Conservation (phyloP, 2,329 filamentous ascomycete species). For the Colletotrichum acutatum region DNA sequence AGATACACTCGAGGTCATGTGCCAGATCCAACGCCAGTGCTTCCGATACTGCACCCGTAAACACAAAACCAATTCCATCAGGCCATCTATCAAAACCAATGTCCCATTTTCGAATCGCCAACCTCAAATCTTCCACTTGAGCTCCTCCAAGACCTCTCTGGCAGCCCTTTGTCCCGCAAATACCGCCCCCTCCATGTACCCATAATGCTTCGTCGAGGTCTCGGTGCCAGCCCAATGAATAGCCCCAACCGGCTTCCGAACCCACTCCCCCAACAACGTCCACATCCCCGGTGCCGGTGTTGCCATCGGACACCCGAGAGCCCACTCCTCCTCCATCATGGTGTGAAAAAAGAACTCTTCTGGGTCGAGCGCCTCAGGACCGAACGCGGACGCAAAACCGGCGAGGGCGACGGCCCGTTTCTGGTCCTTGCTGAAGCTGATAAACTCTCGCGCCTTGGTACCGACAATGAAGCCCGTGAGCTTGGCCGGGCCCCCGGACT, state of each 20-base stretch:
- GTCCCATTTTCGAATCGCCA: background rate
- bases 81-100: background rate
- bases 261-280: constrained; percentile 32
- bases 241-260: constrained; percentile 29
- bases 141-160: constrained; percentile 23
- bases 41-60: background rate
- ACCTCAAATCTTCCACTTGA: constrained; percentile 27
- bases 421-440: constrained; percentile 26
- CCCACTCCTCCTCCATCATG: constrained; percentile 35
- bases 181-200: constrained; percentile 33
- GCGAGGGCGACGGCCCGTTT: constrained; percentile 31
- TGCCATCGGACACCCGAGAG: constrained; percentile 26
- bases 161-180: constrained; percentile 31
- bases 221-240: constrained; percentile 34
- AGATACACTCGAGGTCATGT: background rate
- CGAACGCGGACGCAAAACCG: constrained; percentile 33
- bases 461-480: constrained; percentile 33
- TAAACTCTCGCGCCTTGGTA: constrained; percentile 29
- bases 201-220: constrained; percentile 27
- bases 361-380: constrained; percentile 33
- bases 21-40: background rate
- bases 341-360: constrained; percentile 33
- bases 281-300: constrained; percentile 33
- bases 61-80: background rate
- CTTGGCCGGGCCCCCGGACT: constrained; percentile 12